Evolutionary conservation across 2,329 filamentous ascomycete species (phyloP).

Genomic region (Scedosporium boydii): DNA sequence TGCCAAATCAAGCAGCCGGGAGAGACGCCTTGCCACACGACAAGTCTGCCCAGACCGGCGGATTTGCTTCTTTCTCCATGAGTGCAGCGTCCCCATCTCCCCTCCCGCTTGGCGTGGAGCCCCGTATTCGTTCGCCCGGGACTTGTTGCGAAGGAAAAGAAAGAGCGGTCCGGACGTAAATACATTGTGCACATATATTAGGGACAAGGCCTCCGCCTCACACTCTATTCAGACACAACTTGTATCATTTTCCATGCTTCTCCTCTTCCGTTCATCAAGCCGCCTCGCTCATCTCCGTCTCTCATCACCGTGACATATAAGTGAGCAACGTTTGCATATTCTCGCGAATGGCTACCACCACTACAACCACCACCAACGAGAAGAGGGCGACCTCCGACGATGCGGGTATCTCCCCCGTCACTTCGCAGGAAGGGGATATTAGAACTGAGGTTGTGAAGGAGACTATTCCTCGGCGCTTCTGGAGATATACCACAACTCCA

Average conservation of each 20-base stretch:
- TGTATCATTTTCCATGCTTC: no score
- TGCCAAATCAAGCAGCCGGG: background rate
- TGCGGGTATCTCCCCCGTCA: background rate
- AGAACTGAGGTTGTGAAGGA: background rate
- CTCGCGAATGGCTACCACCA: background rate
- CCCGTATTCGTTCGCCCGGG: background rate
- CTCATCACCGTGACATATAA: no score
- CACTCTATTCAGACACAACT: no score
- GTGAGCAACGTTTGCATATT: background rate
- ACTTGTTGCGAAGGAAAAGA: no score
- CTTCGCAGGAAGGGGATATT: background rate
- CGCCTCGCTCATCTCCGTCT: no score
- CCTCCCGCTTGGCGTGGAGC: background rate
- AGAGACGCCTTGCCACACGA: background rate
- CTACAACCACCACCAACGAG: background rate
- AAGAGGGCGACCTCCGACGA: background rate
- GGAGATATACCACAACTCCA: constrained; percentile 27
- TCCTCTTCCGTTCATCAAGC: no score
- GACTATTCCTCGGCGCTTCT: constrained; percentile 9
- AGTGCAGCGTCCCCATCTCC: background rate
- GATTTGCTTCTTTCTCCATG: background rate
- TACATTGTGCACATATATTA: no score
- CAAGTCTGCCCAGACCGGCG: background rate
- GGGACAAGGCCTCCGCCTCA: no score
- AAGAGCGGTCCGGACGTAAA: no score